phyloP scores from a whole-genome alignment of 352 stramenopile species.

The Peronospora belbahrii region DNA sequence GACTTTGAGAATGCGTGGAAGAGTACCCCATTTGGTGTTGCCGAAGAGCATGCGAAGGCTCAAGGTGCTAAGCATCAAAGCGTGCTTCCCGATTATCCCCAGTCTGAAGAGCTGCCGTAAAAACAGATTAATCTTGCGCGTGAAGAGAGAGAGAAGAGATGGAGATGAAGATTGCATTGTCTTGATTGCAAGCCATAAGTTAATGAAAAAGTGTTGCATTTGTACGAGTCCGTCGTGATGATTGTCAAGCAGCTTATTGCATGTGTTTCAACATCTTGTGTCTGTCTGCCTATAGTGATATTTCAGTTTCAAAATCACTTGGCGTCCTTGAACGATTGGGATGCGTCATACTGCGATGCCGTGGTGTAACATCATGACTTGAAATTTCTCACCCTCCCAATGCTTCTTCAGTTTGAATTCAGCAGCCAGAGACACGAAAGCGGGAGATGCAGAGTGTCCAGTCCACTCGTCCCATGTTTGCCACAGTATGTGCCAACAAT shows the following conservation, averaged over 20 bases:
- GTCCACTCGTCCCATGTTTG: slow-evolving; percentile 33
- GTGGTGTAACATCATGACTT: no score
- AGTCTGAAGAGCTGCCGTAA: slow-evolving; percentile 46
- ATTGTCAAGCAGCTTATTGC: no score
- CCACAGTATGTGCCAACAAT: slow-evolving; percentile 84
- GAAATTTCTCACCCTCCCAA: no score
- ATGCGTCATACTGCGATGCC: slow-evolving; percentile 10
- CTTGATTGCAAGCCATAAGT: slow-evolving; percentile 1
- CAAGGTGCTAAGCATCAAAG: slow-evolving; percentile 33
- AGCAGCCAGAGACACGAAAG: slow-evolving; percentile 1
- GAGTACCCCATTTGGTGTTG: slow-evolving; percentile 48
- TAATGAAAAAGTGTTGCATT: neutral
- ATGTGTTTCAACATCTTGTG: no score
- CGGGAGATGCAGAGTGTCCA: slow-evolving; percentile 6
- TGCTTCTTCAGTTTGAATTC: slow-evolving; percentile 24
- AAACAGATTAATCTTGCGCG: neutral
- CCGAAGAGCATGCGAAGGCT: slow-evolving; percentile 35
- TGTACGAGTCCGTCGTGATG: neutral
- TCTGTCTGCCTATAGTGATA: neutral
- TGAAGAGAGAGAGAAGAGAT: slow-evolving; percentile 1
- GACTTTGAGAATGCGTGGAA: slow-evolving; percentile 48
- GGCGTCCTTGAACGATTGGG: neutral
- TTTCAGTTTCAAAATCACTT: neutral
- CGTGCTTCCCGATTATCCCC: slow-evolving; percentile 37
- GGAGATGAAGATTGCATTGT: slow-evolving; percentile 16